Evolutionary conservation across 2,329 filamentous ascomycete species (phyloP).

Genomic region (Emmonsiellopsis sp.): DNA sequence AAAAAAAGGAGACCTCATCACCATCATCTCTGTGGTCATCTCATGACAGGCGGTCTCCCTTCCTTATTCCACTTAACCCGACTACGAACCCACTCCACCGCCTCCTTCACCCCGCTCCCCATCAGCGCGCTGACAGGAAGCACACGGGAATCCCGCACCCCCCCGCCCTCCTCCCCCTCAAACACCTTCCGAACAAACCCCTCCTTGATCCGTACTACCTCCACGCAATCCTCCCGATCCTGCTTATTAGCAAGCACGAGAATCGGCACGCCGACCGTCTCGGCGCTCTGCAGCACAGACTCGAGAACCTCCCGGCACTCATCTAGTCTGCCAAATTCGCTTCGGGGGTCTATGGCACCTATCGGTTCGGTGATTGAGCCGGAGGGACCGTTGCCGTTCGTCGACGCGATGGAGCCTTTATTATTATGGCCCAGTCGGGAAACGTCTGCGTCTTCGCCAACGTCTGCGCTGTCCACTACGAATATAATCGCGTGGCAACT

Average conservation of each 20-base stretch:
- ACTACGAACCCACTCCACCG: conserved; percentile 92
- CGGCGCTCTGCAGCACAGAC: conserved; percentile 75
- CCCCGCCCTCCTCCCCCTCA: conserved; percentile 80
- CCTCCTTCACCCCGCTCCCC: conserved; percentile 75
- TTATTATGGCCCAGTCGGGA: conserved; percentile 34
- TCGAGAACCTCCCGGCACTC: conserved; percentile 88
- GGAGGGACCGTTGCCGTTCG: not conserved
- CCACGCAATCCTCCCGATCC: conserved; percentile 92
- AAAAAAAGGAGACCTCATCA: not conserved
- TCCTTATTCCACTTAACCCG: conserved; percentile 97
- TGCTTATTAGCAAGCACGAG: conserved; percentile 95
- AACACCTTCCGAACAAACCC: conserved; percentile 91
- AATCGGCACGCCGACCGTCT: conserved; percentile 84
- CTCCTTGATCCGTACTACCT: conserved; percentile 96
- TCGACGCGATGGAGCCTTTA: not conserved
- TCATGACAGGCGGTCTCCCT: conserved; percentile 81
- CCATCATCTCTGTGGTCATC: conserved; percentile 44
- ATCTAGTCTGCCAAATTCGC: conserved; percentile 53
- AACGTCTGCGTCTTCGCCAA: conserved; percentile 70
- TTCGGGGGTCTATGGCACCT: conserved; percentile 27
- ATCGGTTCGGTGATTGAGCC: conserved; percentile 25
- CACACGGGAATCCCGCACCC: conserved; percentile 82
- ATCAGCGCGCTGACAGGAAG: conserved; percentile 84
- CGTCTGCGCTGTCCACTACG: conserved; percentile 90
- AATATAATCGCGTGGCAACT: conserved; percentile 96